A percentile compares a stretch with the other conserved stretches of the same genome.
phyloP scores from a whole-genome alignment of 306 rosid species.

The Ceratonia siliqua region DNA sequence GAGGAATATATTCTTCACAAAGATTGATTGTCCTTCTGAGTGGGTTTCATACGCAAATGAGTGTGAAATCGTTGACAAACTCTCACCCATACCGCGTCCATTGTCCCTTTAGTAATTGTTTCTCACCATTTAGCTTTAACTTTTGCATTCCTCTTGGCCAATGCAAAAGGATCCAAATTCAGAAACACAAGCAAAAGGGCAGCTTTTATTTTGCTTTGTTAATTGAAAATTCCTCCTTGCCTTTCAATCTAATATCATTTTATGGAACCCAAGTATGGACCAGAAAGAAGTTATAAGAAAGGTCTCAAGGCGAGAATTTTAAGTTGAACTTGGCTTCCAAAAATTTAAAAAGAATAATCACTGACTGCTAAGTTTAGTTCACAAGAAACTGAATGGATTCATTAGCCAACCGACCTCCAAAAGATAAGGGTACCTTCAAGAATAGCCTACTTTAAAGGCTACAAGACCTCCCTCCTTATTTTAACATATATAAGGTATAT shows the following conservation, averaged over 20 bases:
- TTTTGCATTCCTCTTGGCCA: constrained; percentile 8
- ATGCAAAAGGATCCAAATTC: constrained; percentile 15
- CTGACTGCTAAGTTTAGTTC: neutral
- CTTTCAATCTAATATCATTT: neutral
- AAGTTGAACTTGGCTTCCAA: neutral
- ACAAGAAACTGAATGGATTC: neutral
- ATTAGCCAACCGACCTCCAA: neutral
- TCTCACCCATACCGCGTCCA: too few relatives aligned
- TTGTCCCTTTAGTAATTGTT: too few relatives aligned
- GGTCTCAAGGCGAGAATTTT: neutral
- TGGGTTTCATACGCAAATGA: constrained; percentile 26
- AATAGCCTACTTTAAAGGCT: constrained; percentile 1
- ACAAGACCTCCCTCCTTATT: neutral
- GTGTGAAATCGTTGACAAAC: constrained; percentile 27
- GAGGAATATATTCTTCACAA: constrained; percentile 37
- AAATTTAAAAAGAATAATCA: neutral
- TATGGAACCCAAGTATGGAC: neutral
- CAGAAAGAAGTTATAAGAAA: neutral
- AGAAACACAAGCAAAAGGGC: neutral
- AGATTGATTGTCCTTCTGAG: constrained; percentile 9
- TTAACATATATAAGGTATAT: neutral
- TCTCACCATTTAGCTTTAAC: neutral
- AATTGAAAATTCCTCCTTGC: neutral
- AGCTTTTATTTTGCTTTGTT: neutral
- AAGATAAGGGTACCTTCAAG: neutral